Evolutionary conservation across 805 yeast genomes (phyloP), one percentile per base, ranked within the genome.

Genomic region (Yamadazyma takamatsuzukensis): DNA sequence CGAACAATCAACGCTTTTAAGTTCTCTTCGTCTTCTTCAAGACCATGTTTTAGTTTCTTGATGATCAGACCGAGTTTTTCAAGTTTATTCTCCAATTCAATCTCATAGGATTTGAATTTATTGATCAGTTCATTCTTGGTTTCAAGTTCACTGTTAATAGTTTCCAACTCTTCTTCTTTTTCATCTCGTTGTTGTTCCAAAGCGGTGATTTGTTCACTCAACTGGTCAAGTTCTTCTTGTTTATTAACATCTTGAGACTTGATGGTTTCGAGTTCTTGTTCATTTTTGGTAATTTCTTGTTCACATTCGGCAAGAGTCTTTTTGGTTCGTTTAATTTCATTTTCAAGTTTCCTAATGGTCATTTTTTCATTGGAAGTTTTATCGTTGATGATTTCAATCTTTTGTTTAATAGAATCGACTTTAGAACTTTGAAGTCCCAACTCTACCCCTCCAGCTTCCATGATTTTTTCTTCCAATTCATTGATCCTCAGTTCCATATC

Each of bases 371-470:
- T 72, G 4, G 80, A 68, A 10, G 78, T 67, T 45, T 76, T 78
- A 27, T 75, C 74, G 21, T 60, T 64, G 10, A 78, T 54, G 13
- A 81, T 72, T 33, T 79, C 84, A 18, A 83, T 72, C 47, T 76
- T 74, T 45, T 83, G 84, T 26, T 68, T 64, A 21, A 83, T 65
- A 2, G 94, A 82, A 46, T 79, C 88, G 6, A 93, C 96, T 49
- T 78, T 83, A 1, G 94, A 75, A 40, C 78, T 82, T 48, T 88
- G 96, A 39, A 83, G 55, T 36, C 85, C 77, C 42, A 93, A 66
- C 40, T 78, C 78, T 6, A 84, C 80, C 39, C 99, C 99, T 33
- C 99, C 99, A 33, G 86, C 81, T 30, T 83, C 80, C 84, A 89
- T 77, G 24, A 93, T 86, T 49, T 79, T 72, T 36, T 80, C 84